Percentiles rank a stretch among this genome's conserved stretches.
These are phyloP conservation scores for Fusarium sp. DNA, from an alignment of 2,329 filamentous ascomycete species.

Conservation along the genomic window DNA sequence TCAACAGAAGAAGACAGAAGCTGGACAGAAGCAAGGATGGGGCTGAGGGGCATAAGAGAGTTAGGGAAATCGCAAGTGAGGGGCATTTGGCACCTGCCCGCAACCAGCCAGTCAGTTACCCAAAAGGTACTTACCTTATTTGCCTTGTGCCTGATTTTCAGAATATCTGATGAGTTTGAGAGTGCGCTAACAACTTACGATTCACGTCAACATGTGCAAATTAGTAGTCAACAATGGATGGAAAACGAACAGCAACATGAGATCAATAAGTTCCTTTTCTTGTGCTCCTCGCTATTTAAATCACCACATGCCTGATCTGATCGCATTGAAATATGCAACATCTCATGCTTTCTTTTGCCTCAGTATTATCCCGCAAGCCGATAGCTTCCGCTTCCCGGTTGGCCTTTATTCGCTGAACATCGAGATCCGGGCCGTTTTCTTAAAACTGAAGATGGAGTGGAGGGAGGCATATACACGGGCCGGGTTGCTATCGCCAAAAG, in stretches of 20 bases:
- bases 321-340: neutral
- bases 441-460: slow-evolving; percentile 23
- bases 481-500: slow-evolving; percentile 3
- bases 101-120: slow-evolving; percentile 21
- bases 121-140: slow-evolving; percentile 1
- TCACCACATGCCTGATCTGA: neutral
- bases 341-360: slow-evolving; percentile 16
- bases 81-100: slow-evolving; percentile 25
- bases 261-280: neutral
- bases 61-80: slow-evolving; percentile 25
- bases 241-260: neutral
- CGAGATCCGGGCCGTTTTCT: slow-evolving; percentile 39
- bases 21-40: slow-evolving; percentile 25
- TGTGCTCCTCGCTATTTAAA: neutral
- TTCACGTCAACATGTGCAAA: slow-evolving; percentile 15
- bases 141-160: slow-evolving; percentile 24
- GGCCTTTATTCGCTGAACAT: slow-evolving; percentile 19
- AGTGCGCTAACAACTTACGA: slow-evolving; percentile 10
- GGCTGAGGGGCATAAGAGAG: slow-evolving; percentile 21
- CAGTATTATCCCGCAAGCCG: slow-evolving; percentile 36
- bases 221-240: neutral
- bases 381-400: slow-evolving; percentile 30
- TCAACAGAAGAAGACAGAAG: slow-evolving; percentile 24
- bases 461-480: slow-evolving; percentile 24
- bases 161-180: slow-evolving; percentile 5